Evolutionary conservation across 1,284 basidiomycete genomes (phyloP), one percentile per base, ranked within the genome.

Genomic region (Irpex sp.): DNA sequence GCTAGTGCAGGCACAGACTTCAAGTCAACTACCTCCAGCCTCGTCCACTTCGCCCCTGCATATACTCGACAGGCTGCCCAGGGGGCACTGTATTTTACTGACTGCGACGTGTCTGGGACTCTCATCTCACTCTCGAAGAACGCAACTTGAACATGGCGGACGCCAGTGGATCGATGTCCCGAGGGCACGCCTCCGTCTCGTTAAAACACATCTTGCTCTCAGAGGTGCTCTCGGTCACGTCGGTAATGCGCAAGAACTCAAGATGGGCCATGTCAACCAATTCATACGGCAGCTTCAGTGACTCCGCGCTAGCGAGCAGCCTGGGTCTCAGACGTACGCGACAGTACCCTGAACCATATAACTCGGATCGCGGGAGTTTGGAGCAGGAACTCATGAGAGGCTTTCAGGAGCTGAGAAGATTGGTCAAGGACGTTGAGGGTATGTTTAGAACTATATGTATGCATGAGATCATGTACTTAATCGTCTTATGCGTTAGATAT

Each of bases 161-260:
- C 5, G 39, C 39, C 9, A 43, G 39, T 43, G 39, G 39, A 43
- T 43, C 39, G 11, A n/a, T 9, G 9, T 43, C 39, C 11, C 39
- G 2, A n/a, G 15, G 2, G 39, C 39, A n/a, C 37, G 53, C 61
- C 46, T 63, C 63, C 7, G 79, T 88, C 59, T 84, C 88, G 43
- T 77, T 81, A 43, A 87, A 88, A 64, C 93, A 96, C 82, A 85
- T 96, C 55, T 75, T 97, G 31, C 84, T 90, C 66, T 89, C 93
- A 46, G 96, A 98, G 81, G 93, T 98, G 67, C 83, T 96, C 61
- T 84, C 94, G 9, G 93, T 99, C 68, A 97, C 95, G 49, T 94
- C 95, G 3, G 85, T 88, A n/a, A 97, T 99, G 94, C 92, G 97
- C 74, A 94, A 96, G 79, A 97, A 97, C 77, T 94, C 94, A 57